Evolutionary conservation across 2,329 filamentous ascomycete species (phyloP).

Genomic region (Monosporascus sp.): DNA sequence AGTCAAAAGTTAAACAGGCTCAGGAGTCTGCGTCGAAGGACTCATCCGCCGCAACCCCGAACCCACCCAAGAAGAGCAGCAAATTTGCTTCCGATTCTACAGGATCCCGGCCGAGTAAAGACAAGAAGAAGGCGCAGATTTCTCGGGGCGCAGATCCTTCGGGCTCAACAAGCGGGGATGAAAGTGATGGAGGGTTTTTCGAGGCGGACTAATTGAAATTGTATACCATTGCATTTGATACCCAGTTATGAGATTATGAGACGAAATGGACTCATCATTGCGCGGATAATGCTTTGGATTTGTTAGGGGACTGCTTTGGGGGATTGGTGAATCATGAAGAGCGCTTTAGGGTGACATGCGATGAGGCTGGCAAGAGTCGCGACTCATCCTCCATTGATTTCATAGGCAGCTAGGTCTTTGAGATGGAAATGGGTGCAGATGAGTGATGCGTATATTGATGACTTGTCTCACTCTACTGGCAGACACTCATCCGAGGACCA

Average conservation of each 20-base stretch:
- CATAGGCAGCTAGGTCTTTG: too few species aligned
- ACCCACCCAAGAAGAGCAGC: constrained; percentile 9
- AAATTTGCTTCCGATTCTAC: constrained; percentile 5
- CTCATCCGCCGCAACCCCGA: constrained; percentile 4
- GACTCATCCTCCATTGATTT: too few species aligned
- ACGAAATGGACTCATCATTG: not conserved
- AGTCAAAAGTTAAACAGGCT: constrained; percentile 5
- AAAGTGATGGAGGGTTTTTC: constrained; percentile 56
- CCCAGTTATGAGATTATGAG: not conserved
- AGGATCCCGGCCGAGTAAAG: constrained; percentile 12
- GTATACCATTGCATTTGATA: not conserved
- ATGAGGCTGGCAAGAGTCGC: too few species aligned
- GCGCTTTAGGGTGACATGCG: too few species aligned
- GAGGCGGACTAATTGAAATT: constrained; percentile 30
- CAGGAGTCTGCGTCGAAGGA: constrained; percentile 8
- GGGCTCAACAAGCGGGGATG: constrained; percentile 31
- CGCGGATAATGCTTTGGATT: not conserved
- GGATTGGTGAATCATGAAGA: not conserved
- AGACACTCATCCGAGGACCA: too few species aligned
- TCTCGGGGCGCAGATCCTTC: constrained; percentile 24
- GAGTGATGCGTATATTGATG: too few species aligned
- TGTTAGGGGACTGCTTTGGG: not conserved
- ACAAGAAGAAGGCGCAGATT: constrained; percentile 29
- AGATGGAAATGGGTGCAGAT: too few species aligned
- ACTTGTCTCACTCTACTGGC: too few species aligned